These are phyloP conservation scores for Tetracladium setigerum DNA, from an alignment of 495 filamentous ascomycete species.

Conservation along the genomic window DNA sequence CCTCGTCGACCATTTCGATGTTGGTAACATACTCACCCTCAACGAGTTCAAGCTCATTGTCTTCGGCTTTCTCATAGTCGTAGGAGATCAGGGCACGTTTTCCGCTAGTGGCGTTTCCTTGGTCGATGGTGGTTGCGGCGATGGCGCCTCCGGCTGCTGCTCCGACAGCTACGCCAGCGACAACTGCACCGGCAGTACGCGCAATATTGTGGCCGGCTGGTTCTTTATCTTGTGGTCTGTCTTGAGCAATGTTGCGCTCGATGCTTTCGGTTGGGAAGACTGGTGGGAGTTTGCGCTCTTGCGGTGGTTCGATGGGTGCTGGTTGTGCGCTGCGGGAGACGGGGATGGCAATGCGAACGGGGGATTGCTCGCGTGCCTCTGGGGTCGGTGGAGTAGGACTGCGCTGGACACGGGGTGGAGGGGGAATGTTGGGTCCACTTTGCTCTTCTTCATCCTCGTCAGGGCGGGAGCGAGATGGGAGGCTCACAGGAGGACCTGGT, in stretches of 20 bases:
- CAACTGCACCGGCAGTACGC: constrained; percentile 52
- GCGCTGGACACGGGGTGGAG: constrained; percentile 50
- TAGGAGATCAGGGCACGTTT: constrained; percentile 76
- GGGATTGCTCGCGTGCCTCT: constrained; percentile 44
- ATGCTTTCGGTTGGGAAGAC: constrained; percentile 51
- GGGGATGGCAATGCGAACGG: constrained; percentile 82
- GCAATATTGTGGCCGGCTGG: constrained; percentile 52
- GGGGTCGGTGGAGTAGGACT: constrained; percentile 56
- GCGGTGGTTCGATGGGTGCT: constrained; percentile 38
- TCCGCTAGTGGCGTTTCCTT: constrained; percentile 32
- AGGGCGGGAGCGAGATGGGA: constrained; percentile 50
- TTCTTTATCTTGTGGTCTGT: constrained; percentile 58
- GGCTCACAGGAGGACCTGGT: constrained; percentile 63
- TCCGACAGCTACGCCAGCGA: constrained; percentile 31
- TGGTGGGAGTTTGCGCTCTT: constrained; percentile 28
- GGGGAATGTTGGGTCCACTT: constrained; percentile 40
- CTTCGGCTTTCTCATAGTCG: constrained; percentile 95
- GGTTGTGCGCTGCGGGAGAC: constrained; percentile 56
- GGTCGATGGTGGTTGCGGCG: constrained; percentile 12
- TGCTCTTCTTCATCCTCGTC: constrained; percentile 46
- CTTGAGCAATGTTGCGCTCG: constrained; percentile 49
- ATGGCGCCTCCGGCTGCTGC: constrained; percentile 31
- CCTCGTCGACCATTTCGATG: constrained; percentile 93
- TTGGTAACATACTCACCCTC: constrained; percentile 90
- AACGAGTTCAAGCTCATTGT: constrained; percentile 87